Evolutionary conservation across 2,329 filamentous ascomycete genomes (phyloP).

Genomic region (Ramularia collo-cygni): DNA sequence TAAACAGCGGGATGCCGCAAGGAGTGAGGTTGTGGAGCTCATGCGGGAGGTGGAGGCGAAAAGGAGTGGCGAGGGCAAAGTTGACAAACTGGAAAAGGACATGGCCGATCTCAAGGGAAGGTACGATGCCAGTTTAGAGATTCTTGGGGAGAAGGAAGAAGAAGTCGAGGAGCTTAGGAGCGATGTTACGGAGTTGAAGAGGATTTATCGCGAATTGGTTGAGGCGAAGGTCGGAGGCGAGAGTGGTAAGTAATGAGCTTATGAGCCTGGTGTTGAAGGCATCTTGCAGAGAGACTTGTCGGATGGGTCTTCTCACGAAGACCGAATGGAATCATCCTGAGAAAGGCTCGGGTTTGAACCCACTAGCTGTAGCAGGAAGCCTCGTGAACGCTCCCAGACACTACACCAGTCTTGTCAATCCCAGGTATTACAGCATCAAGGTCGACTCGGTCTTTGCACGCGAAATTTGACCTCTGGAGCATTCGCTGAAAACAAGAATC

Average conservation of each 20-base stretch:
- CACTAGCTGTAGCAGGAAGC: no score
- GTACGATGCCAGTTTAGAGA: constrained; percentile 86
- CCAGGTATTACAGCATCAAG: no score
- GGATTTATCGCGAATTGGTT: constrained; percentile 89
- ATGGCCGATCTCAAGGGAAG: constrained; percentile 63
- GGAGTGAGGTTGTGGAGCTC: constrained; percentile 80
- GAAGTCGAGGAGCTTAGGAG: constrained; percentile 81
- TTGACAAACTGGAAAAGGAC: constrained; percentile 60
- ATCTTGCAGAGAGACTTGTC: no score
- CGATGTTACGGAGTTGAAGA: constrained; percentile 89
- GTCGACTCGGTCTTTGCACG: no score
- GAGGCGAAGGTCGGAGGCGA: constrained; percentile 41
- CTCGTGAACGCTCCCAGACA: no score
- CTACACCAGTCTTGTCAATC: no score
- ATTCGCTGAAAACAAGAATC: no score
- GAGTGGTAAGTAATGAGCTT: not conserved
- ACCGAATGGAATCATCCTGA: no score
- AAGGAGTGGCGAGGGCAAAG: constrained; percentile 51
- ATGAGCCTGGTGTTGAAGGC: no score
- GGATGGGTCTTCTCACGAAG: no score
- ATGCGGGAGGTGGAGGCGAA: constrained; percentile 81
- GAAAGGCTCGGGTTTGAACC: no score
- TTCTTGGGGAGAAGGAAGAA: constrained; percentile 96
- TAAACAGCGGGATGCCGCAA: constrained; percentile 82
- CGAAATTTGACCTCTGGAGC: no score